Evolutionary conservation across 495 filamentous ascomycete species (phyloP).

Genomic region (Annulohypoxylon bovei): DNA sequence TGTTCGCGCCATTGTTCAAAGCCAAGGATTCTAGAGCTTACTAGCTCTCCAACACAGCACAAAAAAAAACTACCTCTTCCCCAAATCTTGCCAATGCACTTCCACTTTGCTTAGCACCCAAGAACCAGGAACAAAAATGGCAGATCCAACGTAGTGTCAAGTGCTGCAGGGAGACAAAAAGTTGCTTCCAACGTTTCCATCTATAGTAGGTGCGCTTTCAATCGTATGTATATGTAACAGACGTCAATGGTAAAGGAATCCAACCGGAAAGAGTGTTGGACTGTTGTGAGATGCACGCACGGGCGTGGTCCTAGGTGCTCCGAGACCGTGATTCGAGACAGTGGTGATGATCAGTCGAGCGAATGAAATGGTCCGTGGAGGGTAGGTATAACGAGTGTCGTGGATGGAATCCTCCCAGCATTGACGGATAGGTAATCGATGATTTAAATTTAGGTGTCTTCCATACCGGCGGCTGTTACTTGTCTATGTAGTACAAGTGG

Average conservation of each 20-base stretch:
- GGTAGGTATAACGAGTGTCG: constrained; percentile 17
- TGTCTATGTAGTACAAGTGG: constrained; percentile 18
- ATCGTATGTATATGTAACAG: constrained; percentile 14
- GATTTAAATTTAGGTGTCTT: constrained; percentile 18
- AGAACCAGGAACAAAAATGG: background rate
- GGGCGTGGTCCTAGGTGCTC: constrained; percentile 17
- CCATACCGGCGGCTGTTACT: constrained; percentile 26
- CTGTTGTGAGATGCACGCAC: constrained; percentile 25
- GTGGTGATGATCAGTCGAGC: constrained; percentile 15
- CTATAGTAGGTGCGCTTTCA: constrained; percentile 6
- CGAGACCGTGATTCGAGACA: constrained; percentile 32
- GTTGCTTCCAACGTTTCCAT: constrained; percentile 6
- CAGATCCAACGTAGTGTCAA: constrained; percentile 19
- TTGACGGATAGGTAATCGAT: constrained; percentile 4
- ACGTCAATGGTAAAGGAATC: constrained; percentile 5
- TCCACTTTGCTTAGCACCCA: constrained; percentile 9
- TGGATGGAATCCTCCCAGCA: constrained; percentile 9
- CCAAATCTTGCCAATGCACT: constrained; percentile 11
- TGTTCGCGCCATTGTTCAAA: constrained; percentile 23
- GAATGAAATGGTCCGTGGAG: constrained; percentile 20
- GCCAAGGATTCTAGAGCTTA: constrained; percentile 30
- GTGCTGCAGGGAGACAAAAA: constrained; percentile 9
- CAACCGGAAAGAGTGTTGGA: constrained; percentile 4
- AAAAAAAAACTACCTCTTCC: constrained; percentile 5
- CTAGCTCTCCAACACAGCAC: background rate